These are phyloP conservation scores for Pichia ethanolica DNA, from an alignment of 805 yeast species.

Conservation along the genomic window DNA sequence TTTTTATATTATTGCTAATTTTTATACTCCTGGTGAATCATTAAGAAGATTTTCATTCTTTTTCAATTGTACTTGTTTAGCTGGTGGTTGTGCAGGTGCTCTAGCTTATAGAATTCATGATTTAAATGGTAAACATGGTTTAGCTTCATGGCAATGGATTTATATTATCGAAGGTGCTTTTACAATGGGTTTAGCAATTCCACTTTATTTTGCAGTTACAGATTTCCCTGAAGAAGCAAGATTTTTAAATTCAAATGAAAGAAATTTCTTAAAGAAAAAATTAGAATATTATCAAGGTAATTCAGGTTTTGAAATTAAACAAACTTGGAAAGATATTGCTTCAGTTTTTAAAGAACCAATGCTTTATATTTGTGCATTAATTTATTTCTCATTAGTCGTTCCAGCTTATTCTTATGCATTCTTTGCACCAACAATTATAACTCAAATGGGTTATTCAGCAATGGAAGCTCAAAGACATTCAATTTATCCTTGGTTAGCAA, in stretches of 20 bases:
- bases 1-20: constrained; percentile 60
- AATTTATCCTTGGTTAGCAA: constrained; percentile 77
- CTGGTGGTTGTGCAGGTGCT: constrained; percentile 75
- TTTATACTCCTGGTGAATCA: constrained; percentile 57
- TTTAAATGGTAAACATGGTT: constrained; percentile 39
- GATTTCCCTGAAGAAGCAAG: constrained; percentile 69
- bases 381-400: constrained; percentile 57
- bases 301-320: constrained; percentile 42
- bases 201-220: constrained; percentile 41
- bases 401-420: constrained; percentile 72
- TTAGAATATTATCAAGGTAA: constrained; percentile 44
- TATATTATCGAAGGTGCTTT: constrained; percentile 34
- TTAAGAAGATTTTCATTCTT: constrained; percentile 63
- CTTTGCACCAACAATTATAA: constrained; percentile 62
- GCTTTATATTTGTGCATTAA: constrained; percentile 49
- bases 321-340: constrained; percentile 37
- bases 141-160: constrained; percentile 39
- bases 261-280: constrained; percentile 47
- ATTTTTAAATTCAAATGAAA: constrained; percentile 45
- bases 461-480: constrained; percentile 73
- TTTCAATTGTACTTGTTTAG: constrained; percentile 63
- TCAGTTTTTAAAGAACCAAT: constrained; percentile 53
- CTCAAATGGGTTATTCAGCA: constrained; percentile 55
- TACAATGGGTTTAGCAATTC: constrained; percentile 28
- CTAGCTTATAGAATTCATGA: constrained; percentile 58